Base-by-base conservation (phyloP, 2,329 filamentous ascomycete genomes). In the Dactylellina cionopaga region DNA sequence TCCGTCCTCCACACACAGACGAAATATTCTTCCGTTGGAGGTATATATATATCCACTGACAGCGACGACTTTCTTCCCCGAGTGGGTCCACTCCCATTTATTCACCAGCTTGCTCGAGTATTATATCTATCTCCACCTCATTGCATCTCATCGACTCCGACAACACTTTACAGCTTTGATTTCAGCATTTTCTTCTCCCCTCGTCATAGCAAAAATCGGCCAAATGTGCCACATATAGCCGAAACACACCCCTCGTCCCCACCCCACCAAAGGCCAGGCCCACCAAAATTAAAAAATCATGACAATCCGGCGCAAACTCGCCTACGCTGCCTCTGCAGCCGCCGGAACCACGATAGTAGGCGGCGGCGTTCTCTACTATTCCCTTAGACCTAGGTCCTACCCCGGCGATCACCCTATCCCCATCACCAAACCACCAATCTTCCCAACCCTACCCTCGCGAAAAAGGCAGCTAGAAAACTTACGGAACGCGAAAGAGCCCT, bases 401-500 rank as follows among this genome's bases (percentile, higher is more conserved):
- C 69, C 69, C 25, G 60, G 52, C 44, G 69, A 73, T 46, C 19
- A 73, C 54, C 69, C 60, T 3, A 66, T 54, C 60, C 60, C 58
- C 15, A 71, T 71, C 49, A 73, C 59, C 9, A 65, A 60, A 17
- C 62, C 69, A 10, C 62, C 69, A 25, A 65, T 65, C 37, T 73
- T 73, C 39, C 69, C 69, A 7, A 60, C 60, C 24, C 25, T 73
- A 6, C 69, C 69, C 3, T 73, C 69, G 0, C 60, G 69, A 13
- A 73, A 66, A 37, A 27, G 66, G 22, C 69, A 73, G 33, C 52
- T 65, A 0, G 29, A 66, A 29, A 65, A 64, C 29, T 43, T 65
- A 43, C 69, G 69, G 27, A 73, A 66, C 41, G 52, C 52, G 5
- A 65, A 66, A 17, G 69, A 73, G 56, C 80, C 80, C 22, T 91